These are phyloP conservation scores for Claviceps fusiformis DNA, from an alignment of 2,329 filamentous ascomycete genomes.

Conservation along the genomic window DNA sequence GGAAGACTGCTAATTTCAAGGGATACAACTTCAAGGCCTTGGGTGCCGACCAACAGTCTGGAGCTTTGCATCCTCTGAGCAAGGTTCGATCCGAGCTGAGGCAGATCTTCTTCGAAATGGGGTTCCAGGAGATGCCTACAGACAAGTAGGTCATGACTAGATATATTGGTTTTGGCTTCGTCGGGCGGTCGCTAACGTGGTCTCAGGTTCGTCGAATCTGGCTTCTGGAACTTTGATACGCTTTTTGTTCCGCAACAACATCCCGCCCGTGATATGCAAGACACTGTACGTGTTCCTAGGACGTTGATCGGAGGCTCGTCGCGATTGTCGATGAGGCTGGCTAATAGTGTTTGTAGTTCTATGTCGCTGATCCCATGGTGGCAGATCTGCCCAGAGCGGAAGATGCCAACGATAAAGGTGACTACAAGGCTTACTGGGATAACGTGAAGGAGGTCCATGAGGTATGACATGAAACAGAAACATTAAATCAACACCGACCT, in stretches of 20 bases:
- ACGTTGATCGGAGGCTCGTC: neutral
- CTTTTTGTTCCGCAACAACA: conserved; percentile 94
- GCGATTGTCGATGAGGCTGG: neutral
- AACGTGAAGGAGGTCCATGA: conserved; percentile 81
- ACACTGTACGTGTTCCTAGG: conserved; percentile 39
- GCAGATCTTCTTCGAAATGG: conserved; percentile 98
- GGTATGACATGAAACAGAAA: neutral
- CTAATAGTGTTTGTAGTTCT: conserved; percentile 41
- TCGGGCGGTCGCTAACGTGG: neutral
- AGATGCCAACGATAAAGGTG: conserved; percentile 38
- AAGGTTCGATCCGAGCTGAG: conserved; percentile 94
- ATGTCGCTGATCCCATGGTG: conserved; percentile 75
- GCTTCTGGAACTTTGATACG: conserved; percentile 96
- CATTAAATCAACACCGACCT: neutral
- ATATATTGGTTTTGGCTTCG: no score
- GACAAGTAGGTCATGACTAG: conserved; percentile 34
- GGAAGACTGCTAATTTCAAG: conserved; percentile 91
- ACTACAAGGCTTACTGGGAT: conserved; percentile 80
- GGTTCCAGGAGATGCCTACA: conserved; percentile 96
- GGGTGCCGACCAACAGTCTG: conserved; percentile 46
- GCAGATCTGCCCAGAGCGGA: conserved; percentile 48
- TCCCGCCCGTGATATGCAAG: conserved; percentile 90
- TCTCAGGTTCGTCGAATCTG: conserved; percentile 66
- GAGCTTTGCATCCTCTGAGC: conserved; percentile 59
- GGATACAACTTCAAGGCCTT: conserved; percentile 61